phyloP scores from a whole-genome alignment of 1,139 yeast species.

The Hemisphaericaspora xylofermentans region DNA sequence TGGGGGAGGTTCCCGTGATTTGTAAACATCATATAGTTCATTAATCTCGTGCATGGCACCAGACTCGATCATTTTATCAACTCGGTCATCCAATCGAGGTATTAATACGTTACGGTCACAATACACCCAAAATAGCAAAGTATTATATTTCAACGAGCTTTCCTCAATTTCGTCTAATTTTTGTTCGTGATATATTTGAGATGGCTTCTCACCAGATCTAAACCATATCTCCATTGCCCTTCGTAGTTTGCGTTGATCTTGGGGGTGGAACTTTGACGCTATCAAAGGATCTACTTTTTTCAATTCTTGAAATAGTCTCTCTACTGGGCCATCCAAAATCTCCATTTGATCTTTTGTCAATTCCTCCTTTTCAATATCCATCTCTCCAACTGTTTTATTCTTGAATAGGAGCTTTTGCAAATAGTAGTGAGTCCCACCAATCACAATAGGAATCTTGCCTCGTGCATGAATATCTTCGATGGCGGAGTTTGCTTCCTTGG shows the following conservation, averaged over 20 bases:
- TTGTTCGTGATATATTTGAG: slow-evolving; percentile 69
- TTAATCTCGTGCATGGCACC: slow-evolving; percentile 74
- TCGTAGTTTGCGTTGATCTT: slow-evolving; percentile 74
- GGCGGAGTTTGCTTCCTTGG: slow-evolving; percentile 59
- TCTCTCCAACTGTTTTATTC: slow-evolving; percentile 54
- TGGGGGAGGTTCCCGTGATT: slow-evolving; percentile 30
- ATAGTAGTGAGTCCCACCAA: slow-evolving; percentile 97
- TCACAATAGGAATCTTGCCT: slow-evolving; percentile 80
- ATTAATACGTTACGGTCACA: slow-evolving; percentile 63
- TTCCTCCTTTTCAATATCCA: slow-evolving; percentile 9
- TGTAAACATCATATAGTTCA: slow-evolving; percentile 50
- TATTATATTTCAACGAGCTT: slow-evolving; percentile 57
- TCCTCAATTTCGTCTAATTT: slow-evolving; percentile 41
- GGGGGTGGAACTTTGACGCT: slow-evolving; percentile 86
- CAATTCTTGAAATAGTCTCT: slow-evolving; percentile 48
- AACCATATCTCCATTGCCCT: slow-evolving; percentile 81
- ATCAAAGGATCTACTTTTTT: slow-evolving; percentile 64
- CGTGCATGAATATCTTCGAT: slow-evolving; percentile 66
- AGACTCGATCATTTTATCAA: slow-evolving; percentile 71
- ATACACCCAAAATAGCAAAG: slow-evolving; percentile 82
- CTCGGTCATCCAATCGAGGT: slow-evolving; percentile 69
- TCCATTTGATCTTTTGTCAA: slow-evolving; percentile 41
- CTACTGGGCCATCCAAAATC: slow-evolving; percentile 59
- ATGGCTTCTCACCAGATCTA: slow-evolving; percentile 64
- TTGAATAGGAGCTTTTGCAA: slow-evolving; percentile 73